Percentiles rank a stretch among this genome's conserved stretches.
Evolutionary conservation across 2,329 filamentous ascomycete genomes (phyloP).

Genomic region (Endocalyx cinctus): DNA sequence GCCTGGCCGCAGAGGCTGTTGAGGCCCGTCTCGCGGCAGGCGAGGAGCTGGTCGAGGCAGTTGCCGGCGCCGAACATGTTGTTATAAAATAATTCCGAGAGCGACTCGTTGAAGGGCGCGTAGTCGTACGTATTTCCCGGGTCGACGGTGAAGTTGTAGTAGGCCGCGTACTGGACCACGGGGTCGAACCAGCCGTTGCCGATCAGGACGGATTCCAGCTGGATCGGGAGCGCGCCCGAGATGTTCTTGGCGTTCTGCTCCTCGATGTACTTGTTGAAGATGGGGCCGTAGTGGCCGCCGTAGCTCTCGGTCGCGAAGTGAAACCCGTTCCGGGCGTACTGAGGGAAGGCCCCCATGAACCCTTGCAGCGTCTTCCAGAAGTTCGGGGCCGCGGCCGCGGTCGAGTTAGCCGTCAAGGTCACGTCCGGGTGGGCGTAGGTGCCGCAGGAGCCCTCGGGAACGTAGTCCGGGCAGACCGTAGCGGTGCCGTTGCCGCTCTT

Average conservation of each 20-base stretch:
- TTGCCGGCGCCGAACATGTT: constrained; percentile 57
- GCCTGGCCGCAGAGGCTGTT: constrained; percentile 48
- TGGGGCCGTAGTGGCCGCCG: constrained; percentile 54
- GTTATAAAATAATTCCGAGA: constrained; percentile 50
- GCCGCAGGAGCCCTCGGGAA: constrained; percentile 39
- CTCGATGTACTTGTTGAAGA: constrained; percentile 48
- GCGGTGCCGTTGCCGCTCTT: no score
- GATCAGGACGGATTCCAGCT: constrained; percentile 46
- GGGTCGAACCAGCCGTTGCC: constrained; percentile 54
- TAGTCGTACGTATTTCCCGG: constrained; percentile 56
- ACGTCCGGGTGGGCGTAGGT: constrained; percentile 49
- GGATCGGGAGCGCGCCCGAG: constrained; percentile 40
- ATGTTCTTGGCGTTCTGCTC: constrained; percentile 39
- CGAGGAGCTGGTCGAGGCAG: constrained; percentile 51
- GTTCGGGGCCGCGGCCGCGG: constrained; percentile 47
- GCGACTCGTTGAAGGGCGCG: constrained; percentile 43
- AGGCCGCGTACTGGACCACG: constrained; percentile 50
- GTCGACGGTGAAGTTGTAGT: constrained; percentile 53
- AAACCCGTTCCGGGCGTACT: constrained; percentile 44
- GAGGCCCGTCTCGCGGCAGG: constrained; percentile 48
- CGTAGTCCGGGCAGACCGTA: constrained; percentile 47
- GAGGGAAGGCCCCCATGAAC: constrained; percentile 57
- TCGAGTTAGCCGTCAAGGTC: constrained; percentile 48
- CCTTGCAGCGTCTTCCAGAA: constrained; percentile 60
- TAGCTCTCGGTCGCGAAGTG: constrained; percentile 54